Percentiles rank a stretch among this genome's conserved stretches.
Conservation (phyloP, 2,329 filamentous ascomycete genomes). For the Teratosphaeria viscida region DNA sequence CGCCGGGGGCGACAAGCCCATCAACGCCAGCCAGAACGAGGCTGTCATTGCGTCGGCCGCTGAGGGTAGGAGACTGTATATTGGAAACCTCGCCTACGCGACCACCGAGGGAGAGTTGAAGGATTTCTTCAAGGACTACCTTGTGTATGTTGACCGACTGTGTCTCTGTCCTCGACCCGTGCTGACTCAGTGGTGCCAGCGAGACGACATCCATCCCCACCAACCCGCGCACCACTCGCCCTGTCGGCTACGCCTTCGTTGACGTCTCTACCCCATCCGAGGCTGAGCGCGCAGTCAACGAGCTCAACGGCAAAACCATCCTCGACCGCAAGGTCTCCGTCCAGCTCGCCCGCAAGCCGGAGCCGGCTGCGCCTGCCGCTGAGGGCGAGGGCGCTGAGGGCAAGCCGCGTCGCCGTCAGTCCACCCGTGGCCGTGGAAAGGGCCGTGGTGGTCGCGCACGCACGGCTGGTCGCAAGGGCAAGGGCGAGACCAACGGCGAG, state of each 20-base stretch:
- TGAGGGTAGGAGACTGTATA: constrained; percentile 98
- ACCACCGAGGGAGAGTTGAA: constrained; percentile 99
- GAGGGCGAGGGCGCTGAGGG: constrained; percentile 68
- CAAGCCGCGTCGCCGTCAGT: constrained; percentile 47
- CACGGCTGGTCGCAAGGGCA: constrained; percentile 51
- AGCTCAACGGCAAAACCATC: constrained; percentile 95
- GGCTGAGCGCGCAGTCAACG: constrained; percentile 87
- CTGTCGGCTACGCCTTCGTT: constrained; percentile 97
- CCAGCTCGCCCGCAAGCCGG: constrained; percentile 95
- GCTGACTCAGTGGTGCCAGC: constrained; percentile 39
- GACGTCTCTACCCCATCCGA: constrained; percentile 90
- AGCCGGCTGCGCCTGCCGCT: constrained; percentile 64
- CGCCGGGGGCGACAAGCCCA: constrained; percentile 49
- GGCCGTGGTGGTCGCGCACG: constrained; percentile 50
- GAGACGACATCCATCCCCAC: constrained; percentile 98
- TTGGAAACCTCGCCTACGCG: constrained; percentile 99
- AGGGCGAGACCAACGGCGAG: constrained; percentile 32
- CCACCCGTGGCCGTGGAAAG: constrained; percentile 46
- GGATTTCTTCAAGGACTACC: constrained; percentile 98
- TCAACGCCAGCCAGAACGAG: constrained; percentile 68
- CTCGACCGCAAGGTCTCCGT: constrained; percentile 98
- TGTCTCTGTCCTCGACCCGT: constrained; percentile 1
- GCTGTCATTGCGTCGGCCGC: constrained; percentile 93
- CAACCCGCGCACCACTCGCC: constrained; percentile 97
- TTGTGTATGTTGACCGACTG: constrained; percentile 65